These are phyloP conservation scores for Xylaria intraflava DNA, from an alignment of 495 filamentous ascomycete genomes.

Conservation along the genomic window DNA sequence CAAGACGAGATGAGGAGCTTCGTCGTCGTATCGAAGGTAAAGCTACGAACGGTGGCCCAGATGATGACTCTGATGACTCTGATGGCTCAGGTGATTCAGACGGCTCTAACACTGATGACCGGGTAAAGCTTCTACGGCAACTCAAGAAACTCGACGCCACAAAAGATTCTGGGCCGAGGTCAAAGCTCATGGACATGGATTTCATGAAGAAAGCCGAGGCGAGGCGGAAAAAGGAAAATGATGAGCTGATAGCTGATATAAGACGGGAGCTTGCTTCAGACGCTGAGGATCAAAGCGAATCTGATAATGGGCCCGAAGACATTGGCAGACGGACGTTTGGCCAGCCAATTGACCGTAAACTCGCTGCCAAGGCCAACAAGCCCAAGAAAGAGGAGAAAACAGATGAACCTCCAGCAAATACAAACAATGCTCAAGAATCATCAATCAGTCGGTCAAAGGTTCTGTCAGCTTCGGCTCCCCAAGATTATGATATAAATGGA, in stretches of 20 bases:
- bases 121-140: constrained; percentile 52
- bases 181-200: constrained; percentile 33
- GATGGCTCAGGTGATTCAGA: constrained; percentile 46
- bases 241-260: constrained; percentile 69
- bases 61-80: constrained; percentile 46
- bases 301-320: constrained; percentile 51
- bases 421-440: constrained; percentile 15
- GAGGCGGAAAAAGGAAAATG: constrained; percentile 66
- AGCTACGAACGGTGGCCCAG: constrained; percentile 48
- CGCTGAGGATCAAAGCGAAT: constrained; percentile 43
- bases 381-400: constrained; percentile 18
- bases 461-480: constrained; percentile 13
- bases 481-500: constrained; percentile 13
- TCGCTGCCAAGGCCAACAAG: constrained; percentile 14
- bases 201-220: constrained; percentile 92
- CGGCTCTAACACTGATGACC: constrained; percentile 39
- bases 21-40: constrained; percentile 76
- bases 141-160: constrained; percentile 44
- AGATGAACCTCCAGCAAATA: constrained; percentile 13
- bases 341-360: constrained; percentile 24
- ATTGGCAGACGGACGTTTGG: constrained; percentile 63
- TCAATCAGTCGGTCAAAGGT: constrained; percentile 17
- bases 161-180: constrained; percentile 33
- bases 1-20: constrained; percentile 78
- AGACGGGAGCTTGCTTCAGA: constrained; percentile 62